A percentile compares a stretch with the other conserved stretches of the same genome.
These are phyloP conservation scores for Toxicodendron radicans DNA, from an alignment of 345 rosid genomes.

Conservation along the genomic window DNA sequence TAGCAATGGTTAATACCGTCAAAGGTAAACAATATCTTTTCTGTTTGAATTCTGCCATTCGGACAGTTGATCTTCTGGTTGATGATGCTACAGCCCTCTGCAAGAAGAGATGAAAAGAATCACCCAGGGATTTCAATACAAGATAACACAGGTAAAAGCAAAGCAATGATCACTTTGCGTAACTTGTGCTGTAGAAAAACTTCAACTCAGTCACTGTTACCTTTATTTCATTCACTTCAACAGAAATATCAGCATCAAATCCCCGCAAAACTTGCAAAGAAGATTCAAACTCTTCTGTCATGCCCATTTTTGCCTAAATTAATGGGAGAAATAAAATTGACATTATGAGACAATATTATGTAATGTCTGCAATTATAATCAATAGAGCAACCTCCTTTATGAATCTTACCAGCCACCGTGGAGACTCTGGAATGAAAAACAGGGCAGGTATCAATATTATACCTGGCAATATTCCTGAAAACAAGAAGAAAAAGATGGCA, in stretches of 20 bases:
- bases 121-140: not conserved
- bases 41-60: slow-evolving; percentile 63
- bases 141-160: not conserved
- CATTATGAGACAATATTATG: slow-evolving; percentile 13
- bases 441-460: slow-evolving; percentile 83
- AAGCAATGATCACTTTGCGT: slow-evolving; percentile 3
- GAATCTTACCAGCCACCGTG: slow-evolving; percentile 94
- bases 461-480: slow-evolving; percentile 84
- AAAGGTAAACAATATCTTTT: slow-evolving; percentile 75
- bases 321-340: slow-evolving; percentile 2
- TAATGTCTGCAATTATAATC: slow-evolving; percentile 1
- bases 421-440: slow-evolving; percentile 97
- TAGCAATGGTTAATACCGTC: slow-evolving; percentile 39
- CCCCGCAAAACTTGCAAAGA: slow-evolving; percentile 98
- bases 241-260: slow-evolving; percentile 86
- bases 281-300: slow-evolving; percentile 95
- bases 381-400: slow-evolving; percentile 16
- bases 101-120: slow-evolving; percentile 10
- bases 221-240: slow-evolving; percentile 97
- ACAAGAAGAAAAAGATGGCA: slow-evolving; percentile 10
- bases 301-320: slow-evolving; percentile 95
- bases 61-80: slow-evolving; percentile 60
- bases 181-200: not conserved
- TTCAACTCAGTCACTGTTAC: slow-evolving; percentile 36
- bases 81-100: slow-evolving; percentile 90